A percentile compares a stretch with the other conserved stretches of the same genome.
Conservation (phyloP, 2,329 filamentous ascomycete species). For the Macrophomina pseudophaseolina region DNA sequence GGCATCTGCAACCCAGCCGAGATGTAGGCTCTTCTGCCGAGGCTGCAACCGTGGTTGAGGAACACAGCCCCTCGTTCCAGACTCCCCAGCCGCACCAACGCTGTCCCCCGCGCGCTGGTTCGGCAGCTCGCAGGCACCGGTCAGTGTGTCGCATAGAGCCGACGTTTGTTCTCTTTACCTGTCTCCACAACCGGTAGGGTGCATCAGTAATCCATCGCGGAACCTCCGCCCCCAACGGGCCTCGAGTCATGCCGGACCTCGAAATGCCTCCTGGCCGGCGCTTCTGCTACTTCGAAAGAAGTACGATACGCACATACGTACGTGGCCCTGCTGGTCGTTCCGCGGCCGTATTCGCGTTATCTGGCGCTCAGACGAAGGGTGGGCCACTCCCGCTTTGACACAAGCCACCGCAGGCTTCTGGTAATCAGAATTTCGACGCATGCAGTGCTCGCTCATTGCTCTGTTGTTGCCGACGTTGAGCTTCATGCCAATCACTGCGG, state of each 20-base stretch:
- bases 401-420: background rate
- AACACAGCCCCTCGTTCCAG: background rate
- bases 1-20: too few relatives aligned
- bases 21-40: background rate
- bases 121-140: background rate
- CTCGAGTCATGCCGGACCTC: background rate
- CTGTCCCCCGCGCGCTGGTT: background rate
- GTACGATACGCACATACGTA: background rate
- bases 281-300: background rate
- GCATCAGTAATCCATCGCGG: background rate
- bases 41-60: background rate
- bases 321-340: background rate
- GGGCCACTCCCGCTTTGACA: background rate
- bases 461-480: background rate
- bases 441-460: background rate
- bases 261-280: background rate
- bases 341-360: background rate
- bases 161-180: background rate
- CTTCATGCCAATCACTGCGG: background rate
- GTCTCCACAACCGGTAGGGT: background rate
- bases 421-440: background rate
- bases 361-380: background rate
- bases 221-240: background rate
- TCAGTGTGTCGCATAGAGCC: background rate
- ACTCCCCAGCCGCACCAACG: background rate